A percentile compares a stretch with the other conserved stretches of the same genome.
Evolutionary conservation across 2,329 filamentous ascomycete genomes (phyloP).

Genomic region (Akanthomyces lecanii): DNA sequence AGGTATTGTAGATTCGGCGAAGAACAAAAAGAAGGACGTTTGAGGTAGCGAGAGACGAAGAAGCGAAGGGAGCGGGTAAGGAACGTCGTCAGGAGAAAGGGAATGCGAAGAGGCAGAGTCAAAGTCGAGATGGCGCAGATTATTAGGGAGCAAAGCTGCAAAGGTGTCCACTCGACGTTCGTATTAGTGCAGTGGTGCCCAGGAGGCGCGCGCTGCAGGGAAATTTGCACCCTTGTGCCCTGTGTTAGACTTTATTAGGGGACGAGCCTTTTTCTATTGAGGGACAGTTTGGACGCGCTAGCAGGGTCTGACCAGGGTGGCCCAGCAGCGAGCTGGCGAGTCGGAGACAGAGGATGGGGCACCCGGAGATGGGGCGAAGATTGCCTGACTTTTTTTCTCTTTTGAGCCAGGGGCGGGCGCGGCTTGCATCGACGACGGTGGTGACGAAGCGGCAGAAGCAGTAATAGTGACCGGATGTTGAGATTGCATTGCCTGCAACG

Average conservation of each 20-base stretch:
- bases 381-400: slow-evolving; percentile 14
- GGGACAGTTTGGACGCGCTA: background rate
- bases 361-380: slow-evolving; percentile 15
- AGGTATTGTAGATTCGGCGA: background rate
- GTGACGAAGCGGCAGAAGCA: background rate
- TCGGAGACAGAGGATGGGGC: slow-evolving; percentile 1
- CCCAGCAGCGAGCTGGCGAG: background rate
- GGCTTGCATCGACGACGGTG: background rate
- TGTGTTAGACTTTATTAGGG: slow-evolving; percentile 1
- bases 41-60: slow-evolving; percentile 16
- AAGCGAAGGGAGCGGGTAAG: slow-evolving; percentile 7
- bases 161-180: slow-evolving; percentile 16
- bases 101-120: slow-evolving; percentile 9
- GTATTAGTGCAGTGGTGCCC: slow-evolving; percentile 6
- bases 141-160: slow-evolving; percentile 15
- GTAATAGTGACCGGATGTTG: background rate
- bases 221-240: slow-evolving; percentile 8
- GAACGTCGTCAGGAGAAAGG: slow-evolving; percentile 14
- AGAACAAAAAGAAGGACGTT: slow-evolving; percentile 6
- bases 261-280: slow-evolving; percentile 6
- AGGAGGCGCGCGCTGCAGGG: slow-evolving; percentile 7
- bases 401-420: slow-evolving; percentile 14
- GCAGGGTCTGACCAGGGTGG: background rate
- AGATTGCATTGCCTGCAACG: too few species aligned
- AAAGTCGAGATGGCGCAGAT: slow-evolving; percentile 9